Evolutionary conservation across 140 eudicot genomes (phyloP), one percentile per base, ranked within the genome.

Genomic region (Cichorium intybus): DNA sequence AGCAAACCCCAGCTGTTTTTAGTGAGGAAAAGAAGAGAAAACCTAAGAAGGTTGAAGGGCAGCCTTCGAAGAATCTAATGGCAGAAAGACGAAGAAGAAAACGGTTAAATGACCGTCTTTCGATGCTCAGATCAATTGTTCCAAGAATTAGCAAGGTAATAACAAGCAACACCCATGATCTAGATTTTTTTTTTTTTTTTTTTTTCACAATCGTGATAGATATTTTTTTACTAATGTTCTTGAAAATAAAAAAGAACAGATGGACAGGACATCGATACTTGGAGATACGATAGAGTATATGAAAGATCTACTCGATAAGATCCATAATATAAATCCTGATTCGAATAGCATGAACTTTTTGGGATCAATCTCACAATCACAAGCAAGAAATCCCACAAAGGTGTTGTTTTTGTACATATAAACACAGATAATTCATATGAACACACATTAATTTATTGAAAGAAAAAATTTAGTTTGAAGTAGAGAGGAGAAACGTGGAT

Each of bases 101-200:
- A 64, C 64, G 96, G 59, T 65, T 88, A 5, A 88, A 88, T 53
- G 94, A 88, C 59, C 80, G 96, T 9, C 90, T 88, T 55, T 80
- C 96, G 0, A 80, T 88, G 96, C 90, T 88, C 34, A 77, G 96
- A 78, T 88, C 96, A 24, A 78, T 85, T 55, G 96, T 85, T 26
- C 96, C 96, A 5, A 88, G 72, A 62, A 82, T 88, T 51, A 85
- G 90, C 83, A 88, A 88, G 94, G 96, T n/a, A n/a, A n/a, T 82
- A 23, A 26, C 0, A 1, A 28, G 14, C 45, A 17, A 47, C n/a
- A n/a, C 16, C 23, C 46, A 24, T 37, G n/a, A 41, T 69, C 16
- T 26, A 33, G 4, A 16, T 46, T 52, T n/a, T n/a, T n/a, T n/a
- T n/a, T n/a, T n/a, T n/a, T n/a, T n/a, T n/a, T n/a, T n/a, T n/a